Evolutionary conservation across 108 stramenopile genomes (phyloP).

Genomic region (Cyclostephanos invisitatus): DNA sequence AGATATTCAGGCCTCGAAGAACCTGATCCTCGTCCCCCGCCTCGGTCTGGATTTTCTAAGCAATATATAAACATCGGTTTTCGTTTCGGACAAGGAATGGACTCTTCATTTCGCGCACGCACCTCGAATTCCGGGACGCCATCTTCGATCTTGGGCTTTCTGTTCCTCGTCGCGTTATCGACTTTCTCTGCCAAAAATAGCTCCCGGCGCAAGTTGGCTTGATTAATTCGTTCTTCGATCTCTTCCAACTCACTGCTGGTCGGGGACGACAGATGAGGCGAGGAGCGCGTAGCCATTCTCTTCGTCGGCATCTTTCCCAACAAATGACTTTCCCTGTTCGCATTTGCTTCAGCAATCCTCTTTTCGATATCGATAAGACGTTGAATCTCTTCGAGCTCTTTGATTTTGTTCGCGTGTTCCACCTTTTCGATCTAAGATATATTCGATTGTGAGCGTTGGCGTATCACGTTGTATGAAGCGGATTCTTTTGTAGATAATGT

Average conservation of each 20-base stretch:
- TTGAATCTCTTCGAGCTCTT: slow-evolving; percentile 6
- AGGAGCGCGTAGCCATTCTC: background rate
- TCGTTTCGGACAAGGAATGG: background rate
- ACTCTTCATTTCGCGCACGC: background rate
- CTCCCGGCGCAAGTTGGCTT: slow-evolving; percentile 1
- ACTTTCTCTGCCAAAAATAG: background rate
- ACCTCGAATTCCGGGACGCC: background rate
- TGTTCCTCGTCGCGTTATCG: slow-evolving; percentile 3
- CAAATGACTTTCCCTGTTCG: slow-evolving; percentile 1
- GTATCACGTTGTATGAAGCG: background rate
- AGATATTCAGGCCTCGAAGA: background rate
- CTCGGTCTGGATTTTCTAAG: background rate
- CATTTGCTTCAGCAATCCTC: background rate
- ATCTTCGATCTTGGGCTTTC: slow-evolving; percentile 10
- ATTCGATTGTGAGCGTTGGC: background rate
- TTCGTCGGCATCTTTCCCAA: background rate
- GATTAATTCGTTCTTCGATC: background rate
- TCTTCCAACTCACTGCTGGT: background rate
- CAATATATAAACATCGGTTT: too few relatives aligned
- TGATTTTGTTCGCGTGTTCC: background rate
- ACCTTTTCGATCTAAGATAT: slow-evolving; percentile 5
- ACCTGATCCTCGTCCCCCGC: background rate
- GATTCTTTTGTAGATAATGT: background rate
- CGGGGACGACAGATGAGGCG: background rate
- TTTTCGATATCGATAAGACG: background rate